These are phyloP conservation scores for Aplosporella prunicola DNA, from an alignment of 2,329 filamentous ascomycete species.

Conservation along the genomic window DNA sequence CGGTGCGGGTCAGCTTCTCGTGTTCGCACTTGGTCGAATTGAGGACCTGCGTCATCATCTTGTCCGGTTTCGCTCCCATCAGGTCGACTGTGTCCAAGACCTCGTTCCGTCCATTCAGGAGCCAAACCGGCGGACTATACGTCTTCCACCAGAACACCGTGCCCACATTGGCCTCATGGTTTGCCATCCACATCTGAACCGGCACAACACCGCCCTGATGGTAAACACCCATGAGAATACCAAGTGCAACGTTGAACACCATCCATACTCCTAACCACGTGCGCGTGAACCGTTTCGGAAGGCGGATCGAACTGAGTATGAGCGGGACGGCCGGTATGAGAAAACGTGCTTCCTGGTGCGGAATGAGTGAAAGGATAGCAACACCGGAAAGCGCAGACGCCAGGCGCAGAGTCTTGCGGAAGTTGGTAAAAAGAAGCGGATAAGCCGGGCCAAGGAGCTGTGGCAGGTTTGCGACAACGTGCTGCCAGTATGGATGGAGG, in stretches of 20 bases:
- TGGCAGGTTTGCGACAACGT: slow-evolving; percentile 42
- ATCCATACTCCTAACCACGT: slow-evolving; percentile 54
- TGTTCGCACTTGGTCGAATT: slow-evolving; percentile 54
- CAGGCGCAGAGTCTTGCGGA: slow-evolving; percentile 50
- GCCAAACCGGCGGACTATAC: slow-evolving; percentile 72
- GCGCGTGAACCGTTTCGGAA: slow-evolving; percentile 42
- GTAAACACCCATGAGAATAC: slow-evolving; percentile 67
- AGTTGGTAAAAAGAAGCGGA: slow-evolving; percentile 36
- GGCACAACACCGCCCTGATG: slow-evolving; percentile 73
- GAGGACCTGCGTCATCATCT: slow-evolving; percentile 50
- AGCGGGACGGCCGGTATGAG: slow-evolving; percentile 65
- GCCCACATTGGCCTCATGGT: slow-evolving; percentile 40
- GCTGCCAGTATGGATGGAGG: slow-evolving; percentile 44
- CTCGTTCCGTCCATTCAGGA: slow-evolving; percentile 66
- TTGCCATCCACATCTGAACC: slow-evolving; percentile 64
- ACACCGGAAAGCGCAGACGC: slow-evolving; percentile 67
- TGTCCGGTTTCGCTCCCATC: slow-evolving; percentile 58
- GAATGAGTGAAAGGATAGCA: slow-evolving; percentile 60
- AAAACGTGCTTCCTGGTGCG: slow-evolving; percentile 74
- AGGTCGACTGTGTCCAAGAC: slow-evolving; percentile 62
- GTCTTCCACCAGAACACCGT: slow-evolving; percentile 79
- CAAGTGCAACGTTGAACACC: slow-evolving; percentile 58
- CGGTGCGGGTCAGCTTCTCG: slow-evolving; percentile 19
- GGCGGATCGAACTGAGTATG: slow-evolving; percentile 61
- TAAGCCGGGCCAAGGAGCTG: slow-evolving; percentile 44